phyloP scores from a whole-genome alignment of 2,329 filamentous ascomycete genomes.

The Pestalotiopsis sp. region DNA sequence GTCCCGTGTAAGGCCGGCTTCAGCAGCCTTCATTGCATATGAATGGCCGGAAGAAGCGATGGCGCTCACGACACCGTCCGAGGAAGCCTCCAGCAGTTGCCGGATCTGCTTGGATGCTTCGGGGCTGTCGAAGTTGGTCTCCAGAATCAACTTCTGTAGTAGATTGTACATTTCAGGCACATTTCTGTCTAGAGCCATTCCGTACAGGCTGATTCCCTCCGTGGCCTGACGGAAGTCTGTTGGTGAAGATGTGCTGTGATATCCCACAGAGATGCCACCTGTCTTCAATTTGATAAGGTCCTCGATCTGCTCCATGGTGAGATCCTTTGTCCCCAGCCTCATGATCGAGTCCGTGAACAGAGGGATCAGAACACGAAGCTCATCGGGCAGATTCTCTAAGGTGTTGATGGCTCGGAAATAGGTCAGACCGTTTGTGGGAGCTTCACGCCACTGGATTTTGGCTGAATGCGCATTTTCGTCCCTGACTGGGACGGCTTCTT shows the following conservation, averaged over 20 bases:
- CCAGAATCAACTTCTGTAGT: conserved; percentile 76
- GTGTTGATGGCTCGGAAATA: conserved; percentile 92
- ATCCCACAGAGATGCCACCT: conserved; percentile 83
- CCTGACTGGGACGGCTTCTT: conserved; percentile 61
- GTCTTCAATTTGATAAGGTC: conserved; percentile 96
- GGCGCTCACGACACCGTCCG: conserved; percentile 87
- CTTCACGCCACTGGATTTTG: conserved; percentile 86
- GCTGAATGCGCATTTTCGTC: conserved; percentile 69
- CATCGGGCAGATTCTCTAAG: conserved; percentile 78
- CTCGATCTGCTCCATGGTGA: conserved; percentile 92
- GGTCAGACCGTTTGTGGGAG: conserved; percentile 91
- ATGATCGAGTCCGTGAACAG: conserved; percentile 92
- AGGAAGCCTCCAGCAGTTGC: conserved; percentile 83
- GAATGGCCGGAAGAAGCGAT: conserved; percentile 90
- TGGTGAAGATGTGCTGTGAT: conserved; percentile 81
- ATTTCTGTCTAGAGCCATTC: conserved; percentile 88
- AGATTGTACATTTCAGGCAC: conserved; percentile 90
- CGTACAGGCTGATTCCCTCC: conserved; percentile 83
- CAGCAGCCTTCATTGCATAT: conserved; percentile 82
- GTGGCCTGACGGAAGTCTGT: conserved; percentile 69
- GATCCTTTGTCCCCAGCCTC: conserved; percentile 85
- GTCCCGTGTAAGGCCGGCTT: conserved; percentile 74
- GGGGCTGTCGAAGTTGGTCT: conserved; percentile 87
- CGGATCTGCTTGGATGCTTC: conserved; percentile 81
- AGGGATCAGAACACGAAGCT: conserved; percentile 82